phyloP scores from a whole-genome alignment of 2,329 filamentous ascomycete genomes.

The Sporothrix phasma region DNA sequence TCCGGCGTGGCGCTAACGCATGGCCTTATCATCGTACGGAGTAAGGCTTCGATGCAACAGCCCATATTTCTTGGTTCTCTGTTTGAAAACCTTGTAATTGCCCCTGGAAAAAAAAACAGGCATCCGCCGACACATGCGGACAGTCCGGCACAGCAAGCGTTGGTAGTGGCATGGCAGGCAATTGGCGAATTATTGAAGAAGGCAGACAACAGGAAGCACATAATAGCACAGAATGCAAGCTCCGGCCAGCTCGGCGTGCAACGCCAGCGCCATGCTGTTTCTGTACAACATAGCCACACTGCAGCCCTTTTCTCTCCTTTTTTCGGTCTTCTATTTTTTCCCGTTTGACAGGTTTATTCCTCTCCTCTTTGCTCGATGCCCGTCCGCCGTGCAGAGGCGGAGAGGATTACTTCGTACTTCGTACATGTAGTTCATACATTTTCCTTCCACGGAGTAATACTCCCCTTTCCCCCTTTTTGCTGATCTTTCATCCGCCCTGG shows the following conservation, averaged over 20 bases:
- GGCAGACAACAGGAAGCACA: too few relatives aligned
- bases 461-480: not conserved
- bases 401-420: too few relatives aligned
- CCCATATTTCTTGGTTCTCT: not conserved
- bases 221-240: too few relatives aligned
- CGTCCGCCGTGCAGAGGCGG: too few relatives aligned
- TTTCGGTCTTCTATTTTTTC: too few relatives aligned
- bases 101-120: too few relatives aligned
- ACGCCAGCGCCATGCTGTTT: not conserved
- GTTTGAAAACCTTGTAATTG: too few relatives aligned
- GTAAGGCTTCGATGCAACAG: not conserved
- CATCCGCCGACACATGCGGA: not conserved
- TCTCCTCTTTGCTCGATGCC: too few relatives aligned
- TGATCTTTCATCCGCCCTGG: not conserved
- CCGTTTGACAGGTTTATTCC: too few relatives aligned
- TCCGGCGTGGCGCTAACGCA: not conserved
- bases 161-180: not conserved
- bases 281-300: not conserved
- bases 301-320: not conserved
- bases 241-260: not conserved
- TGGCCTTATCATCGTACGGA: slow-evolving; percentile 8
- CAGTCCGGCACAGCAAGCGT: not conserved
- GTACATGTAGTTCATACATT: too few relatives aligned
- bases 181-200: too few relatives aligned
- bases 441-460: too few relatives aligned